phyloP scores from a whole-genome alignment of 1,284 basidiomycete genomes.

The Rhodofomes roseus region DNA sequence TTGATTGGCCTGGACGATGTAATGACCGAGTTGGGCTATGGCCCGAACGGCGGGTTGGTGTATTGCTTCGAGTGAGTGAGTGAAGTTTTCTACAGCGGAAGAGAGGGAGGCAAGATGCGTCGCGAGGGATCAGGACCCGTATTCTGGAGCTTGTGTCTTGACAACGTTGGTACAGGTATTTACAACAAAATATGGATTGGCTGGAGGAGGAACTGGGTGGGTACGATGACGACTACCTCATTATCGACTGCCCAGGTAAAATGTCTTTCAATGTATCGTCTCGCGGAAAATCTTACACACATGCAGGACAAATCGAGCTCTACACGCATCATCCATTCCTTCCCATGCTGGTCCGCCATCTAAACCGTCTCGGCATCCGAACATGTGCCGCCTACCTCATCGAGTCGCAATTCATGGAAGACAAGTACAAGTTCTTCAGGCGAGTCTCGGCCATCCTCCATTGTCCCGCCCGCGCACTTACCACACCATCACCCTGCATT shows the following conservation, averaged over 20 bases:
- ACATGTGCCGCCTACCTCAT: constrained; percentile 88
- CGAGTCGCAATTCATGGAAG: constrained; percentile 99
- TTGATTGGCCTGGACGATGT: constrained; percentile 93
- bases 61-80: constrained; percentile 99
- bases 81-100: constrained; percentile 24
- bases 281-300: not conserved
- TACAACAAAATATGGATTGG: constrained; percentile 98
- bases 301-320: constrained; percentile 91
- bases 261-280: not conserved
- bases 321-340: constrained; percentile 99
- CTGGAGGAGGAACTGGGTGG: constrained; percentile 95
- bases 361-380: constrained; percentile 72
- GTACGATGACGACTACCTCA: constrained; percentile 95
- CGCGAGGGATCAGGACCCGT: too few species aligned
- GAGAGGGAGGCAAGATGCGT: not conserved
- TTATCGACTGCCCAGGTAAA: constrained; percentile 98
- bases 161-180: constrained; percentile 58
- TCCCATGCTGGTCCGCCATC: constrained; percentile 77
- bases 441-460: constrained; percentile 22
- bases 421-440: constrained; percentile 98
- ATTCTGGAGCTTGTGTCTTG: not conserved
- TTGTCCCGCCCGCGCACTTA: not conserved
- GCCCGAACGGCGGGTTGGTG: constrained; percentile 95
- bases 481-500: not conserved
- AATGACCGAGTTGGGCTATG: constrained; percentile 94